phyloP scores from a whole-genome alignment of 306 rosid genomes.

The Vachellia pachyceras region DNA sequence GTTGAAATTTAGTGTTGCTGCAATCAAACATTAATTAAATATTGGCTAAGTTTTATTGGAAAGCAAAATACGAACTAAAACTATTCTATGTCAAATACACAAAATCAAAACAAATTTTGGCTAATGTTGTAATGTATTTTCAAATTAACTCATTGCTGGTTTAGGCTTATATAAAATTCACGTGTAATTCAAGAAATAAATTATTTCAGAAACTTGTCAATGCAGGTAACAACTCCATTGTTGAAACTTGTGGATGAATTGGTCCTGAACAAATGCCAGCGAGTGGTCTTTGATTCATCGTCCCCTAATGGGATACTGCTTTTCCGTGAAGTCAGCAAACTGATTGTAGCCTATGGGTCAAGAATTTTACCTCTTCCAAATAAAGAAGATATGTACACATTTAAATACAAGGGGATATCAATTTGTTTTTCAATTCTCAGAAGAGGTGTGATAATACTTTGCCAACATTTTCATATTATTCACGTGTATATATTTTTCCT shows the following conservation, averaged over 20 bases:
- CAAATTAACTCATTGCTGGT: neutral
- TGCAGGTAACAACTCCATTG: constrained; percentile 85
- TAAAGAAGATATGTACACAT: constrained; percentile 74
- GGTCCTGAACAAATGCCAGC: constrained; percentile 79
- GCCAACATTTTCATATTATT: neutral
- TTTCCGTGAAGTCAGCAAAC: constrained; percentile 93
- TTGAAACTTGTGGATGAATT: constrained; percentile 84
- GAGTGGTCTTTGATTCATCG: constrained; percentile 82
- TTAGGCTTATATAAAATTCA: neutral
- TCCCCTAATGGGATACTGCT: constrained; percentile 95
- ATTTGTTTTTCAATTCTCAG: constrained; percentile 77
- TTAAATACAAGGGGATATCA: constrained; percentile 91
- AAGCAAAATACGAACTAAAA: constrained; percentile 1
- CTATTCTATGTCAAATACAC: constrained; percentile 14
- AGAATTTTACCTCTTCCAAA: constrained; percentile 73
- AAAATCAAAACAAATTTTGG: neutral
- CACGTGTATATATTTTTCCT: neutral
- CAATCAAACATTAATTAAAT: neutral
- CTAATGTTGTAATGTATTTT: neutral
- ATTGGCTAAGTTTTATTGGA: neutral
- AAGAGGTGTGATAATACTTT: constrained; percentile 60
- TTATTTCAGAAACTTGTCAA: neutral
- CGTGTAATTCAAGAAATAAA: neutral
- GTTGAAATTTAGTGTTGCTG: neutral
- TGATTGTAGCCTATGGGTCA: constrained; percentile 86